These are phyloP conservation scores for Neoboletus brunneissimus DNA, from an alignment of 768 basidiomycete genomes.

Conservation along the genomic window DNA sequence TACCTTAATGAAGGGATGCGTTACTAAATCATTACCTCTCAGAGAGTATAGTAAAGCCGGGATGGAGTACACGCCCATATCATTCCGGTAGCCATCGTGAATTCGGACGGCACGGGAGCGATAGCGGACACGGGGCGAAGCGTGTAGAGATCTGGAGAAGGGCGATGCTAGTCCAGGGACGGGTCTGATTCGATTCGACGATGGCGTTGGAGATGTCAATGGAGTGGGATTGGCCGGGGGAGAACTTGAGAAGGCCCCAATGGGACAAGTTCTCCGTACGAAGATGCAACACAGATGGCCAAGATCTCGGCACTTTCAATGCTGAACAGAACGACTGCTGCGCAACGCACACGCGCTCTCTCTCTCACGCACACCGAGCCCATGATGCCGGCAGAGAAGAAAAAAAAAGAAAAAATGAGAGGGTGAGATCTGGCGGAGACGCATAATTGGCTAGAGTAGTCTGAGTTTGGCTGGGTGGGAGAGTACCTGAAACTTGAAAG, in stretches of 20 bases:
- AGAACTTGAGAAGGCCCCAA: constrained; percentile 22
- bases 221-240: constrained; percentile 30
- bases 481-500: constrained; percentile 35
- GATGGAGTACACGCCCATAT: constrained; percentile 34
- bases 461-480: constrained; percentile 27
- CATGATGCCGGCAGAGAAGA: constrained; percentile 22
- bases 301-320: constrained; percentile 25
- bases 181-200: constrained; percentile 26
- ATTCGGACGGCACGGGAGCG: constrained; percentile 30
- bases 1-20: constrained; percentile 37
- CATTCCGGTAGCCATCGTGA: constrained; percentile 34
- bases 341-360: constrained; percentile 15
- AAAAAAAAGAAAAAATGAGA: constrained; percentile 11
- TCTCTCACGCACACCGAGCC: constrained; percentile 17
- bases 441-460: constrained; percentile 26
- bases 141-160: constrained; percentile 28
- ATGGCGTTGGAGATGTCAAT: constrained; percentile 34
- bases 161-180: constrained; percentile 24
- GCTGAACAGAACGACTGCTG: constrained; percentile 9
- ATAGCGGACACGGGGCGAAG: constrained; percentile 24
- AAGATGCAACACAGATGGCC: constrained; percentile 14
- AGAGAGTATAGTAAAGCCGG: constrained; percentile 34
- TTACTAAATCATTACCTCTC: constrained; percentile 40
- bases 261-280: constrained; percentile 27
- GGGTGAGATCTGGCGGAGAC: constrained; percentile 22